phyloP scores from a whole-genome alignment of 352 stramenopile genomes.

The Halophytophthora polymorphica region DNA sequence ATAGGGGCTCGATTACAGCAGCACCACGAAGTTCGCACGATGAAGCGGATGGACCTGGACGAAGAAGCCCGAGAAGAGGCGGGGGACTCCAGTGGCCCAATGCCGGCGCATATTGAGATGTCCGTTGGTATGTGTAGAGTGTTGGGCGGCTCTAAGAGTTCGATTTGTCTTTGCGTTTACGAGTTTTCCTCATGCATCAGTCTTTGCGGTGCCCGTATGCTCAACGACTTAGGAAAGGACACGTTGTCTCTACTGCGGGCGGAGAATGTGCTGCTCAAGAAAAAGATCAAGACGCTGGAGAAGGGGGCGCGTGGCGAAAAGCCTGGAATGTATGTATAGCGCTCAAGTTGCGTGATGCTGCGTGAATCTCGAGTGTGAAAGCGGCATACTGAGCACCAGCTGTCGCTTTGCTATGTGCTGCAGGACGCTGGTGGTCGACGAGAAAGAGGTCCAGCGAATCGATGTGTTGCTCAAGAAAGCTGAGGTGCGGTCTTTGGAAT shows the following conservation, averaged over 20 bases:
- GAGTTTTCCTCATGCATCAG: no score
- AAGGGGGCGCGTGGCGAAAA: conserved; percentile 44
- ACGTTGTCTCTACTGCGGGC: conserved; percentile 49
- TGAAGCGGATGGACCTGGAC: conserved; percentile 15
- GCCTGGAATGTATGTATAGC: conserved; percentile 24
- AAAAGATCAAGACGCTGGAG: conserved; percentile 70
- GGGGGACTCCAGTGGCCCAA: conserved; percentile 13
- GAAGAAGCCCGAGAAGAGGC: conserved; percentile 23
- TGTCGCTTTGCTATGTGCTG: neutral
- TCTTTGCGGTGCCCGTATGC: no score
- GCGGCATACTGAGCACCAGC: no score
- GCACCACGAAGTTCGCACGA: neutral
- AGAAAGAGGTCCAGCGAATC: conserved; percentile 65
- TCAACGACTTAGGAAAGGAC: conserved; percentile 22
- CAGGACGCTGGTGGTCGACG: conserved; percentile 52
- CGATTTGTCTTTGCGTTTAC: no score
- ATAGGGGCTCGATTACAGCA: conserved; percentile 8
- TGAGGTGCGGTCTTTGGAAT: conserved; percentile 26
- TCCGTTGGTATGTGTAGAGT: conserved; percentile 20
- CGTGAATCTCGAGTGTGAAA: no score
- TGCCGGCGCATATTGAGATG: conserved; percentile 30
- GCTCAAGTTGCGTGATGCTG: no score
- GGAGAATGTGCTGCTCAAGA: conserved; percentile 67
- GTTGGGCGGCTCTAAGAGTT: neutral
- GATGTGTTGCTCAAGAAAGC: conserved; percentile 76